Evolutionary conservation across 1,284 basidiomycete genomes (phyloP).

Genomic region (Ganoderma leucocontextum): DNA sequence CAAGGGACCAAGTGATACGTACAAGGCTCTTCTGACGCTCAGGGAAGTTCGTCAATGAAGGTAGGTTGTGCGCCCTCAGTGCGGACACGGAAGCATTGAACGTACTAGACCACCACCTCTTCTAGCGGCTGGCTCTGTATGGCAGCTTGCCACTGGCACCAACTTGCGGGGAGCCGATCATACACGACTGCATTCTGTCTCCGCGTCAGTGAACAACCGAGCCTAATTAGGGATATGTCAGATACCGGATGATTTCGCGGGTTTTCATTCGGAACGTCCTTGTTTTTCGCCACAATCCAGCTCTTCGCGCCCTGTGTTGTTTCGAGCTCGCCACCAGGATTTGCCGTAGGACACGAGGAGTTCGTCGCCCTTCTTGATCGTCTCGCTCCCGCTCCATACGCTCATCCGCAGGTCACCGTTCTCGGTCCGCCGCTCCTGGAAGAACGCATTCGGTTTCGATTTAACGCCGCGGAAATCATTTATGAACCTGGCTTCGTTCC

Average conservation of each 20-base stretch:
- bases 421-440: conserved; percentile 64
- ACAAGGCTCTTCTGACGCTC: not conserved
- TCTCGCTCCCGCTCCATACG: conserved; percentile 69
- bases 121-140: not conserved
- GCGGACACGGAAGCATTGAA: not conserved
- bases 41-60: not conserved
- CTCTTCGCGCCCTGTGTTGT: not conserved
- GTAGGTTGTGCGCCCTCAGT: not conserved
- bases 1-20: not conserved
- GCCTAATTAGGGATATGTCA: not conserved
- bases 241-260: conserved; percentile 2
- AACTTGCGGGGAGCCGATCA: not conserved
- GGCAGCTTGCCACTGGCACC: not conserved
- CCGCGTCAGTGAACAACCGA: not conserved
- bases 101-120: not conserved
- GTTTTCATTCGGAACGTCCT: not conserved
- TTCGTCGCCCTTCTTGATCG: conserved; percentile 84
- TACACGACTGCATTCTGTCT: not conserved
- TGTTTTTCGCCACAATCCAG: not conserved
- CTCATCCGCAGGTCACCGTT: conserved; percentile 81
- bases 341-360: conserved; percentile 94
- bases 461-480: conserved; percentile 87
- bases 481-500: conserved; percentile 88
- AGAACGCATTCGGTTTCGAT: conserved; percentile 76
- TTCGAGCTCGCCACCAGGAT: conserved; percentile 79